Conservation (phyloP, 768 basidiomycete species). For the Suillus luteus region DNA sequence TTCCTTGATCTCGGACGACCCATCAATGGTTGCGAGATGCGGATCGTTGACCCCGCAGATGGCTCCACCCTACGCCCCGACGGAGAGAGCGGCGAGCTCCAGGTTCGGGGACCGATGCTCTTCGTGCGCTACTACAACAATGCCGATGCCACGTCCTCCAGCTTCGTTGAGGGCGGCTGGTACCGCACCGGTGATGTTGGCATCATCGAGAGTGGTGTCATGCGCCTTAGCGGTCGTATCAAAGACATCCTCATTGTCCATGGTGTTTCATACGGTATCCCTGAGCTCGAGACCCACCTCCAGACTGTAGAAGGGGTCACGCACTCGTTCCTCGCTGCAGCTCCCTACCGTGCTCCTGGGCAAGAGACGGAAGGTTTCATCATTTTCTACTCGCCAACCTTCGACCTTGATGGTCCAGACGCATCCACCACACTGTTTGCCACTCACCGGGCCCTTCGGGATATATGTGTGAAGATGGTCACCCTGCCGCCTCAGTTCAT, state of each 20-base stretch:
- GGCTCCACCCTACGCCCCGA: constrained; percentile 29
- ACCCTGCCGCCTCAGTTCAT: constrained; percentile 39
- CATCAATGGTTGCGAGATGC: constrained; percentile 36
- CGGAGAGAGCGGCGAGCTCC: constrained; percentile 41
- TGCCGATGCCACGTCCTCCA: constrained; percentile 44
- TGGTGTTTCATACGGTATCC: constrained; percentile 38
- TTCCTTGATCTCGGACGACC: constrained; percentile 41
- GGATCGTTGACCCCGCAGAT: constrained; percentile 34
- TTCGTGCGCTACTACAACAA: constrained; percentile 53
- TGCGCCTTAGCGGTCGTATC: constrained; percentile 40
- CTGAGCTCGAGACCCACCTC: constrained; percentile 39
- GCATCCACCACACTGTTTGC: constrained; percentile 25
- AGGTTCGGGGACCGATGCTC: constrained; percentile 42
- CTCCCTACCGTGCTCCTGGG: constrained; percentile 37
- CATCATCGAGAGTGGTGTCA: constrained; percentile 33
- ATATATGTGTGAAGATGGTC: constrained; percentile 33
- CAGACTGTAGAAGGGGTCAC: constrained; percentile 39
- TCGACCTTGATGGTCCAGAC: constrained; percentile 27
- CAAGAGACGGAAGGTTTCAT: constrained; percentile 43
- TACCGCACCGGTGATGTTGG: constrained; percentile 63
- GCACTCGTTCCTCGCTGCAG: constrained; percentile 36
- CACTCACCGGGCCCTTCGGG: constrained; percentile 35
- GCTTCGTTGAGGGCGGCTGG: constrained; percentile 54
- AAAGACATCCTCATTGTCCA: constrained; percentile 44
- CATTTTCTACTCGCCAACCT: constrained; percentile 38